Conservation (phyloP, 1,284 basidiomycete genomes). For the Porphyrellus sp. region DNA sequence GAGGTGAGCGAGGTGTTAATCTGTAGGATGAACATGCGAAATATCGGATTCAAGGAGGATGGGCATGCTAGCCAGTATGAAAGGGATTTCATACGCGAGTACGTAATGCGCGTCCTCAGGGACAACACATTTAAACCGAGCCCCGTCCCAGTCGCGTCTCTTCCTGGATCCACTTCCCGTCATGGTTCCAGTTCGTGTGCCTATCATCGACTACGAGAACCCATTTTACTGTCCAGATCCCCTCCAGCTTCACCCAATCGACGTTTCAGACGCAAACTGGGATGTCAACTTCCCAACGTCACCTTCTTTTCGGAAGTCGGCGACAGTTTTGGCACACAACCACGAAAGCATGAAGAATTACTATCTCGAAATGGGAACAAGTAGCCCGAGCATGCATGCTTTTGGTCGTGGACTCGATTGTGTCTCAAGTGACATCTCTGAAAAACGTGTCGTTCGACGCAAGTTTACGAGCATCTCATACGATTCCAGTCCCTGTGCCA, state of each 20-base stretch:
- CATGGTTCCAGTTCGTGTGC: constrained; percentile 8
- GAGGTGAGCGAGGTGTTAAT: constrained; percentile 18
- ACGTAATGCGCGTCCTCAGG: no score
- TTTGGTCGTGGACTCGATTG: background rate
- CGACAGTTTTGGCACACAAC: background rate
- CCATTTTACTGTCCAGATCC: constrained; percentile 17
- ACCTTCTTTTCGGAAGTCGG: constrained; percentile 6
- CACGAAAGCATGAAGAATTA: background rate
- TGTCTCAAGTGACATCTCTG: background rate
- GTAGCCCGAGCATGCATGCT: background rate
- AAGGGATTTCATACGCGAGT: no score
- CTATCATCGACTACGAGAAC: constrained; percentile 17
- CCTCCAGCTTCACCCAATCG: background rate
- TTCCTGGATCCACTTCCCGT: background rate
- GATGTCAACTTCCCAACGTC: background rate
- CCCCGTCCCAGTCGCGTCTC: no score
- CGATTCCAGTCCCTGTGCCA: constrained; percentile 3
- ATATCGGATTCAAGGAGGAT: no score
- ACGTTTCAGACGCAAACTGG: constrained; percentile 3
- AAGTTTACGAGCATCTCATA: background rate
- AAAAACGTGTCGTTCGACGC: background rate
- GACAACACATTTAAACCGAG: no score
- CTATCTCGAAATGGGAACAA: background rate
- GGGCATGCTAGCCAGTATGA: no score
- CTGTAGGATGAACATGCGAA: no score